Evolutionary conservation across 1,284 basidiomycete species (phyloP), one percentile per base, ranked within the genome.

Genomic region (Puccinia triticina): DNA sequence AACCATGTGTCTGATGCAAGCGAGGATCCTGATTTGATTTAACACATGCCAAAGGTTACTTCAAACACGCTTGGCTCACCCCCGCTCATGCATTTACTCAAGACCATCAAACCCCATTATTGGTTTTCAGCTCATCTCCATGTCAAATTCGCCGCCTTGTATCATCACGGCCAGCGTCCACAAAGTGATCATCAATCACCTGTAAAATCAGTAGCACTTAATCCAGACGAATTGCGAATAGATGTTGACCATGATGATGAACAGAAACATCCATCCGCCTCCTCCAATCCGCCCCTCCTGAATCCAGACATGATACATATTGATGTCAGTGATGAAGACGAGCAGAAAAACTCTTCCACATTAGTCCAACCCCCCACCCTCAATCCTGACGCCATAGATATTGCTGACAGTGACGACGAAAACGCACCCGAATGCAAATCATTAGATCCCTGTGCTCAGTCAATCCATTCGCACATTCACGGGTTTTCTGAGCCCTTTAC

Each of bases 101-200:
- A 89, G 46, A 91, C 89, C 16, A 89, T 99, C 48, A 90, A 91
- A 85, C 96, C 97, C 0, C 86, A 89, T n/a, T 93, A 93, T 90
- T 99, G 97, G 97, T 98, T 98, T 87, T 89, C 94, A 0, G 97
- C 96, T 0, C 97, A 99, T 88, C 86, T 99, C 74, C 97, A 99
- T 86, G 92, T 93, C 83, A 92, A 93, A 74, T 90, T 89, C 92
- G 94, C 94, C 0, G 89, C 89, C 0, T 90, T 95, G 7, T 88
- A 85, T 81, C 86, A 89, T 5, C 93, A 94, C 84, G 87, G 85
- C 61, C 66, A 72, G 8, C 32, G 37, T n/a, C 59, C 78, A 40
- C 57, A 61, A 11, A 59, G 16, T n/a, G 34, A 26, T 37, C 46
- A 21, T 34, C 37, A 40, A 50, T 53, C 67, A 1, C 37, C 23